Percentiles rank a stretch among this genome's conserved stretches.
These are phyloP conservation scores for Berberis thunbergii DNA, from an alignment of 164 flowering plant species.

Conservation along the genomic window DNA sequence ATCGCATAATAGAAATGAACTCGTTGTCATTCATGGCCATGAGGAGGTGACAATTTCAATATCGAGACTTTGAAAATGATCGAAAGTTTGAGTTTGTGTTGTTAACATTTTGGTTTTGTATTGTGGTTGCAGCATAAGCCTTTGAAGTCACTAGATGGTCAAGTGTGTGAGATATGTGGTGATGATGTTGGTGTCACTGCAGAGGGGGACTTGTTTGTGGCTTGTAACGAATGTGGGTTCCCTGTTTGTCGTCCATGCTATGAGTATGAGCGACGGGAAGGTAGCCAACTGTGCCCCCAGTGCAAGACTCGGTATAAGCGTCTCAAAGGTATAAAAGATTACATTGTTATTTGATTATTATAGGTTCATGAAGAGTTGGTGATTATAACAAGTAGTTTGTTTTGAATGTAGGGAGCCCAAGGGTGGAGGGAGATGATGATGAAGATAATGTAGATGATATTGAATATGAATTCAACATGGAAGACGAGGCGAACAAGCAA, in stretches of 20 bases:
- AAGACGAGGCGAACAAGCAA: conserved; percentile 55
- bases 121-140: conserved; percentile 59
- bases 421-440: conserved; percentile 96
- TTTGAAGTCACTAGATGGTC: conserved; percentile 75
- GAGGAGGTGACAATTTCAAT: conserved; percentile 60
- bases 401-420: conserved; percentile 59
- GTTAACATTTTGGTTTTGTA: background rate
- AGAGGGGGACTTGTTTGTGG: conserved; percentile 91
- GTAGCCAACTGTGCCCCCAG: conserved; percentile 83
- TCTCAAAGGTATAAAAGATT: conserved; percentile 59
- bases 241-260: conserved; percentile 98
- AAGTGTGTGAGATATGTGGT: conserved; percentile 94
- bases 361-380: too few relatives aligned
- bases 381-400: too few relatives aligned
- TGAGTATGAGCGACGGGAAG: conserved; percentile 97
- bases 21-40: conserved; percentile 92
- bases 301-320: conserved; percentile 97
- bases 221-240: conserved; percentile 96
- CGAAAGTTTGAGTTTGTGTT: background rate
- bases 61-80: background rate
- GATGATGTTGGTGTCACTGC: conserved; percentile 76
- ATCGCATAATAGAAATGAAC: conserved; percentile 95
- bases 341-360: too few relatives aligned
- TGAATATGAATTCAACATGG: conserved; percentile 82
- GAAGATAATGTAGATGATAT: conserved; percentile 92